Percentiles rank a stretch among this genome's conserved stretches.
Evolutionary conservation across 1,284 basidiomycete genomes (phyloP).

Genomic region (Singerocomus inundabilis): DNA sequence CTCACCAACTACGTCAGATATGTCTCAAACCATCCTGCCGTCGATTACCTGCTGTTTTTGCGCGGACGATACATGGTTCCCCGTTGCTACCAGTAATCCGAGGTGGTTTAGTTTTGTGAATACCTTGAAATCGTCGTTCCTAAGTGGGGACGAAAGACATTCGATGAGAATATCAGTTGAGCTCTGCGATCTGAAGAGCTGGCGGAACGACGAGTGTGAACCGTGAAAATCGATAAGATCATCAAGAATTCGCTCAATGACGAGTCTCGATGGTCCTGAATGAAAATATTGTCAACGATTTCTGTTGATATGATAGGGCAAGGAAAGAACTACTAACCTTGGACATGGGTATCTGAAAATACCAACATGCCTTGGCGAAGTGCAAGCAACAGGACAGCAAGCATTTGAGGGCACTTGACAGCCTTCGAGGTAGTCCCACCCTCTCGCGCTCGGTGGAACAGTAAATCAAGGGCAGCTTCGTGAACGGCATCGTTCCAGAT

Average conservation of each 20-base stretch:
- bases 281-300: background rate
- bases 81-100: conserved; percentile 61
- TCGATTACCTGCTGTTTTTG: conserved; percentile 66
- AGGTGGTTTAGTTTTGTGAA: conserved; percentile 69
- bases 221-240: conserved; percentile 63
- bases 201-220: conserved; percentile 60
- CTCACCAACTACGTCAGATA: conserved; percentile 2
- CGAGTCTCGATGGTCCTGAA: conserved; percentile 23
- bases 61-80: conserved; percentile 51
- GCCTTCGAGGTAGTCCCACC: conserved; percentile 2
- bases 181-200: conserved; percentile 68
- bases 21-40: background rate
- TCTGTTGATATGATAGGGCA: background rate
- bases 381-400: conserved; percentile 65
- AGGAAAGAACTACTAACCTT: conserved; percentile 10
- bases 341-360: conserved; percentile 9
- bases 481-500: conserved; percentile 69
- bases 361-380: conserved; percentile 45
- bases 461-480: conserved; percentile 59
- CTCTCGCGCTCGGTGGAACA: conserved; percentile 47
- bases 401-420: conserved; percentile 42
- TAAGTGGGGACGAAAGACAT: conserved; percentile 54
- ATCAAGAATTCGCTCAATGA: conserved; percentile 47
- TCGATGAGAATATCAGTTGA: conserved; percentile 64
- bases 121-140: conserved; percentile 40